phyloP scores from a whole-genome alignment of 2,329 filamentous ascomycete species.

The Ceratocystis harringtonii region DNA sequence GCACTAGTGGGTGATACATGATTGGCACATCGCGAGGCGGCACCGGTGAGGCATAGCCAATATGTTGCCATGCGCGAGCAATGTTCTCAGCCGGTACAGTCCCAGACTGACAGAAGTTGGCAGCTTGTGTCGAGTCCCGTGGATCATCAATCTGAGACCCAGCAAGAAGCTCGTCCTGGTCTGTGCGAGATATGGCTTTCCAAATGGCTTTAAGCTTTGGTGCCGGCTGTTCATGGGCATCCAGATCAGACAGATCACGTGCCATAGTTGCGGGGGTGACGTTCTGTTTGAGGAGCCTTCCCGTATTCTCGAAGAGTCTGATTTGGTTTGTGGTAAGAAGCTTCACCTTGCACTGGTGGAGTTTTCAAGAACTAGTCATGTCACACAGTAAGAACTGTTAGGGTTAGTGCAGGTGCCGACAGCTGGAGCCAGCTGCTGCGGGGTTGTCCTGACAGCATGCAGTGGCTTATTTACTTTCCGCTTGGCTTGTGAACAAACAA shows the following conservation, averaged over 20 bases:
- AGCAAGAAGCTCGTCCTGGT: conserved; percentile 34
- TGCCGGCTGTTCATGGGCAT: conserved; percentile 67
- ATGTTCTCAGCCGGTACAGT: conserved; percentile 31
- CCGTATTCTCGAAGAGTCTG: neutral
- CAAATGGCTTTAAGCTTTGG: conserved; percentile 53
- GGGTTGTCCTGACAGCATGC: conserved; percentile 8
- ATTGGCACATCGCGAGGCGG: conserved; percentile 31
- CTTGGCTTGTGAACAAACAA: conserved; percentile 7
- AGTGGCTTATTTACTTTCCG: conserved; percentile 8
- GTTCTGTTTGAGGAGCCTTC: neutral
- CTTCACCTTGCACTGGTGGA: neutral
- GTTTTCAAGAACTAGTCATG: neutral
- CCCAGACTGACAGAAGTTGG: conserved; percentile 33
- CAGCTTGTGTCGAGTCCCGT: conserved; percentile 25
- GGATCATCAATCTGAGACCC: conserved; percentile 42
- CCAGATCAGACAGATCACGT: conserved; percentile 31
- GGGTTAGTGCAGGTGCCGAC: neutral
- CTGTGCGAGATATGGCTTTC: conserved; percentile 56
- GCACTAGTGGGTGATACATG: conserved; percentile 51
- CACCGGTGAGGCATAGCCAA: conserved; percentile 26
- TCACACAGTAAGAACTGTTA: neutral
- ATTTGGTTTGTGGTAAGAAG: no score
- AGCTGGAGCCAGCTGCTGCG: neutral
- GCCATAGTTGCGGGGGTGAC: neutral
- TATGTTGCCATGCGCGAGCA: conserved; percentile 29